Evolutionary conservation across 179 eudicot species (phyloP), one percentile per base, ranked within the genome.

Genomic region (Amaranthus tricolor): DNA sequence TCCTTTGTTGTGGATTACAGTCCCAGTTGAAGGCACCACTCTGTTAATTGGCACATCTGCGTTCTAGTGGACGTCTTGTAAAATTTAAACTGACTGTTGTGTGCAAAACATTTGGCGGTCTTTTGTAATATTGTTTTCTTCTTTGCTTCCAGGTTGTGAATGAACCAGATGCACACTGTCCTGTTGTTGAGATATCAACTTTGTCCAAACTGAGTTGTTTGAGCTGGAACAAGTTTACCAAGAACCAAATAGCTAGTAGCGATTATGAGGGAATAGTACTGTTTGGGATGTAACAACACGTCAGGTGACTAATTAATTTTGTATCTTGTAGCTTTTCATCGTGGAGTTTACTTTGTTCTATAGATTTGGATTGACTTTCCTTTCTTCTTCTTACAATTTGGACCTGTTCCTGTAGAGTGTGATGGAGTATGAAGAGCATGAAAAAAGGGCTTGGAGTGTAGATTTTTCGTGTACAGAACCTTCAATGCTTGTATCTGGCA

Each of bases 391-490:
- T 74, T 60, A 31, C 59, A 5, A 52, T 50, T 69, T 57, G 57
- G 43, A 48, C 47, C 43, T 84, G 65, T 51, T 62, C 19, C 45
- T 78, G 43, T 74, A 89, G 93, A 89, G 93, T 77, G 86, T 89
- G 57, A 89, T 86, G 89, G 93, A 89, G 76, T 89, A 87, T 51
- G 93, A 87, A 77, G 93, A 89, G 74, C 93, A 89, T 74, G 93
- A 89, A 74, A 89, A 89, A 78, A 85, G 90, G 52, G 91, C 89
- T 67, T 89, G 93, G 91, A 89, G 91, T 79, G 93, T 89, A 60
- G 93, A 89, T 76, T 89, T 89, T 82, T 89, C 91, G 21, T 81
- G 83, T 68, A 88, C 84, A 48, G 91, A 89, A 75, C 93, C 93
- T 74, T 81, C 91, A 11, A 86, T 85, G 92, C 89, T 89, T 75